These are phyloP conservation scores for Fusarium guadeloupense DNA, from an alignment of 2,329 filamentous ascomycete genomes.

Conservation along the genomic window DNA sequence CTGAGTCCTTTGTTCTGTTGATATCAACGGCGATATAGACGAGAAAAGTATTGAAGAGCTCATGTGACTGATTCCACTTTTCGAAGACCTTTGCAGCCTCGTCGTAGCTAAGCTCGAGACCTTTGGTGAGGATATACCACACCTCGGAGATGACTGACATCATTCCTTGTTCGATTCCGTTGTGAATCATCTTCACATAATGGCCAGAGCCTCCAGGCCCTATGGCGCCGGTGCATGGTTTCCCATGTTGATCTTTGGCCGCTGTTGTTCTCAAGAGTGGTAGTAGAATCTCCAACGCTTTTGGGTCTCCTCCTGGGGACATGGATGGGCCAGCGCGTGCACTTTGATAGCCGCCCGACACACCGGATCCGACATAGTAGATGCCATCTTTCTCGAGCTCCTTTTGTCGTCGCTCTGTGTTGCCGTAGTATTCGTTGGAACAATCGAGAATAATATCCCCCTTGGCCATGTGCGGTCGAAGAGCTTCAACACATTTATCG, in stretches of 20 bases:
- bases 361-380: background rate
- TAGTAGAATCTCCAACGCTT: background rate
- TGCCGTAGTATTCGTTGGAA: conserved; percentile 6
- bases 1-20: background rate
- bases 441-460: conserved; percentile 9
- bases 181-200: background rate
- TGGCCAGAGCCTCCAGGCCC: background rate
- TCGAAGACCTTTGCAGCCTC: background rate
- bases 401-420: background rate
- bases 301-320: conserved; percentile 4
- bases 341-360: conserved; percentile 1
- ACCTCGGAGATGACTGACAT: conserved; percentile 1
- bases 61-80: background rate
- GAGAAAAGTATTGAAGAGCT: background rate
- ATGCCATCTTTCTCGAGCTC: background rate
- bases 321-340: background rate
- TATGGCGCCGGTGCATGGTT: background rate
- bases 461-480: background rate
- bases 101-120: background rate
- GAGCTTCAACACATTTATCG: background rate
- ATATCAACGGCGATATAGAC: background rate
- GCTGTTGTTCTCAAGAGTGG: background rate
- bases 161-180: conserved; percentile 2
- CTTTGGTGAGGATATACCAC: conserved; percentile 7
- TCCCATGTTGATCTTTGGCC: rapidly evolving